Evolutionary conservation across 805 yeast species (phyloP).

Genomic region (Pichia manshurica): DNA sequence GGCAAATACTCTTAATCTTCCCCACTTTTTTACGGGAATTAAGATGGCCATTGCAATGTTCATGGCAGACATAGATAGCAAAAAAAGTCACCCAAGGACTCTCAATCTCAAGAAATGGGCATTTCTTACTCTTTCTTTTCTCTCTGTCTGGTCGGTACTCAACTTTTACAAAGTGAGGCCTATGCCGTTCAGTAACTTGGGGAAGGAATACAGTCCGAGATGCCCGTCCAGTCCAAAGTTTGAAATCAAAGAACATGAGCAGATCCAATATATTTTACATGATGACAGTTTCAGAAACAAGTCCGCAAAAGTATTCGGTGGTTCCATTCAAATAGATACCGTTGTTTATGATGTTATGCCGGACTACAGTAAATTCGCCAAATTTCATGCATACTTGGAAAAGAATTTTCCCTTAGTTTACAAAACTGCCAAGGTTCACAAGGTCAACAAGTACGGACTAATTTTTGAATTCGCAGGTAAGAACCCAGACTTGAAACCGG

Average conservation of each 20-base stretch:
- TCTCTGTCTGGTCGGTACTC: no score
- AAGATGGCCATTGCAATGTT: no score
- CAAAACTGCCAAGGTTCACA: constrained; percentile 39
- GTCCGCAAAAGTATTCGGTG: constrained; percentile 39
- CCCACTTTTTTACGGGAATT: no score
- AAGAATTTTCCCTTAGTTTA: constrained; percentile 48
- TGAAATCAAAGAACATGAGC: constrained; percentile 11
- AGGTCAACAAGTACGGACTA: constrained; percentile 58
- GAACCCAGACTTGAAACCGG: constrained; percentile 47
- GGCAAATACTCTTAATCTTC: no score
- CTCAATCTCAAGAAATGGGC: no score
- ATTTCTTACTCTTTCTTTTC: no score
- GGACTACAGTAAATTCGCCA: constrained; percentile 20
- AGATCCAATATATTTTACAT: constrained; percentile 27
- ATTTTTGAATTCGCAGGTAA: constrained; percentile 61
- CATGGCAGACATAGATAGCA: no score
- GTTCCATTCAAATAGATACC: constrained; percentile 50
- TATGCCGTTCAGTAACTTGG: not conserved
- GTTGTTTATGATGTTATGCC: constrained; percentile 29
- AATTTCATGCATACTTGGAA: constrained; percentile 18
- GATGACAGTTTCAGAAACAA: constrained; percentile 29
- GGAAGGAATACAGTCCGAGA: no score
- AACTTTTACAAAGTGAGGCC: not conserved
- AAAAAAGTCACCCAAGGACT: no score
- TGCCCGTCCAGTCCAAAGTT: constrained; percentile 36